Conservation (phyloP, 1,284 basidiomycete species). For the Hemileia vastatrix region DNA sequence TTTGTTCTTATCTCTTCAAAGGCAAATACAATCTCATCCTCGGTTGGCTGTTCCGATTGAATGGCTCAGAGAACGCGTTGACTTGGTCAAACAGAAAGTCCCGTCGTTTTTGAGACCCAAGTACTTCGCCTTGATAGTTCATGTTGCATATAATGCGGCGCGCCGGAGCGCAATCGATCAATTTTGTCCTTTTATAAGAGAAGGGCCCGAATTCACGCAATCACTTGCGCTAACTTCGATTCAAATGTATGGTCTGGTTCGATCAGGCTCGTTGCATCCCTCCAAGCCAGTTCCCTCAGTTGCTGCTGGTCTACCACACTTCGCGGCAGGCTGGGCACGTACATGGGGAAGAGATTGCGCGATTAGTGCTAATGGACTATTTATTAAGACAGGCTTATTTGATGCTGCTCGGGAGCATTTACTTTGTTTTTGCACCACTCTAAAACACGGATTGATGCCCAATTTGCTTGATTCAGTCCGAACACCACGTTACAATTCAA, state of each 20-base stretch:
- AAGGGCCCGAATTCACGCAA: conserved; percentile 78
- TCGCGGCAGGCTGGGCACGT: conserved; percentile 77
- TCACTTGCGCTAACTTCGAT: conserved; percentile 73
- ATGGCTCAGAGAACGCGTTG: conserved; percentile 77
- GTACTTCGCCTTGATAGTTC: conserved; percentile 81
- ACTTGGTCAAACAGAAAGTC: conserved; percentile 60
- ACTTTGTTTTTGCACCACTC: conserved; percentile 50
- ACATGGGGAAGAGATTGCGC: conserved; percentile 90
- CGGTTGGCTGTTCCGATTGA: conserved; percentile 59
- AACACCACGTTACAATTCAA: conserved; percentile 63
- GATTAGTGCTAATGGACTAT: conserved; percentile 56
- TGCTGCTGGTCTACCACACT: conserved; percentile 90
- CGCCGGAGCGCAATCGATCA: conserved; percentile 70
- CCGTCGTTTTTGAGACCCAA: conserved; percentile 83
- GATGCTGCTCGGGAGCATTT: conserved; percentile 76
- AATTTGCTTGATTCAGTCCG: conserved; percentile 67
- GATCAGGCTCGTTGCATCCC: conserved; percentile 69
- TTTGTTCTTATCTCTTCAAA: conserved; percentile 37
- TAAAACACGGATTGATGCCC: conserved; percentile 58
- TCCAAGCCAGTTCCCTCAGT: conserved; percentile 61
- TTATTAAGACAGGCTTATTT: conserved; percentile 83
- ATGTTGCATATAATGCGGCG: conserved; percentile 79
- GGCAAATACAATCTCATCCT: conserved; percentile 60
- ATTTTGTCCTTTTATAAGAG: conserved; percentile 69
- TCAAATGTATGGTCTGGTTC: conserved; percentile 83